phyloP scores from a whole-genome alignment of 768 basidiomycete species.

The Leccinum obscurum region DNA sequence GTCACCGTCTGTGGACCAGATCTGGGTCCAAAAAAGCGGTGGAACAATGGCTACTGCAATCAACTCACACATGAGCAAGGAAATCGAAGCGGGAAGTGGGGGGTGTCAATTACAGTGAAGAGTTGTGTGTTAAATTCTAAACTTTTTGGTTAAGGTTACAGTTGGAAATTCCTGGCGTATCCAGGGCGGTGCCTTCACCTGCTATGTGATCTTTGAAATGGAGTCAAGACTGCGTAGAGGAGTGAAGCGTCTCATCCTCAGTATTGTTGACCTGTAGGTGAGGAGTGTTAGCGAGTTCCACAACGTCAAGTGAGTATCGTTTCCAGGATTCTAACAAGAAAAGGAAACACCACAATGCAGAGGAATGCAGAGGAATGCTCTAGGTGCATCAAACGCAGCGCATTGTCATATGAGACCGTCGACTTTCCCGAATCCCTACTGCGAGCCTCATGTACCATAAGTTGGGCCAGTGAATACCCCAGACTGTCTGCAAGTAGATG shows the following conservation, averaged over 20 bases:
- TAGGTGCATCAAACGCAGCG: not conserved
- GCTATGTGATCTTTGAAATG: no score
- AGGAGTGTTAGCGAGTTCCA: not conserved
- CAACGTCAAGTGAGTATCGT: not conserved
- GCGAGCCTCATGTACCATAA: not conserved
- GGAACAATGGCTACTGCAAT: slow-evolving; percentile 4
- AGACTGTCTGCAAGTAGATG: not conserved
- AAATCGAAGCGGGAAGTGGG: not conserved
- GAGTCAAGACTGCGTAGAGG: not conserved
- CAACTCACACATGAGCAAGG: not conserved
- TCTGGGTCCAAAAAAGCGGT: not conserved
- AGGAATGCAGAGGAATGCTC: not conserved
- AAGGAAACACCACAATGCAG: not conserved
- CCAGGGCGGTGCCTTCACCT: not conserved
- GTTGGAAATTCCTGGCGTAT: not conserved
- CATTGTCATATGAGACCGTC: not conserved
- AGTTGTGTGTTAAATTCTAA: not conserved
- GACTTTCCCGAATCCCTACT: not conserved
- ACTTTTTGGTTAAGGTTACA: not conserved
- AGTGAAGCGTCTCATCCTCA: not conserved
- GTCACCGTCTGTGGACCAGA: not conserved
- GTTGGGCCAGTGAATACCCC: not conserved
- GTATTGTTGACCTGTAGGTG: not conserved
- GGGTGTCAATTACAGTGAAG: no score
- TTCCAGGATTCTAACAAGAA: no score